Conservation (phyloP, 2,329 filamentous ascomycete species). For the Teratosphaeria gauchensis region DNA sequence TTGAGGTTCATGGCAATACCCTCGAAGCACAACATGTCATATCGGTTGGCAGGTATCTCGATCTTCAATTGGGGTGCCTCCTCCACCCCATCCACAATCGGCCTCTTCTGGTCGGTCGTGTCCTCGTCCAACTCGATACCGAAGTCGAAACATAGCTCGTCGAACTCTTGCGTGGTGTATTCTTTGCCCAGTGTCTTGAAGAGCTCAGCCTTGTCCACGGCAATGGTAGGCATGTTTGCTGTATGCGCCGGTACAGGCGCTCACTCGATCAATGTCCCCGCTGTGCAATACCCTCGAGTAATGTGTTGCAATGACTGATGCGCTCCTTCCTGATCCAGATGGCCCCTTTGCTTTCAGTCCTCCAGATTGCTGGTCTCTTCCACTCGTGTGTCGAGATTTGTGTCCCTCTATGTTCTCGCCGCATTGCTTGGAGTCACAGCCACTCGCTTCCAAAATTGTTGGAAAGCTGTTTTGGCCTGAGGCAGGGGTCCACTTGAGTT, state of each 20-base stretch:
- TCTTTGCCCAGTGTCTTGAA: conserved; percentile 85
- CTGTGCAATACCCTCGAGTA: background rate
- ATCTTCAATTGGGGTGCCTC: conserved; percentile 93
- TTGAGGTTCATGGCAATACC: conserved; percentile 93
- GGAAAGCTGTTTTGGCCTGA: background rate
- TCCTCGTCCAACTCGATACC: conserved; percentile 98
- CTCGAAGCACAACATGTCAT: conserved; percentile 94
- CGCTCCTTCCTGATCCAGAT: background rate
- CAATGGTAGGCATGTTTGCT: conserved; percentile 81
- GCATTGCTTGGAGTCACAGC: background rate
- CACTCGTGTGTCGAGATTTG: background rate
- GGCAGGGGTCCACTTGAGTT: background rate
- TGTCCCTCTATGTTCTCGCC: background rate
- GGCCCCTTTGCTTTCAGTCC: background rate
- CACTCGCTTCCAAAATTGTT: background rate
- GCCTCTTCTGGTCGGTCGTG: conserved; percentile 64
- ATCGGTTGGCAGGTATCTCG: conserved; percentile 87
- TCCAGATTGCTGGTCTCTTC: background rate
- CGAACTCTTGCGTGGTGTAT: conserved; percentile 90
- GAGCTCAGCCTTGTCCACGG: conserved; percentile 91
- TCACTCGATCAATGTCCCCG: background rate
- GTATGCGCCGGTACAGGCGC: conserved; percentile 11
- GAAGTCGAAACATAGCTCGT: conserved; percentile 97
- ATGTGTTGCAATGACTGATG: background rate
- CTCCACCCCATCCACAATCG: conserved; percentile 64